A percentile compares a stretch with the other conserved stretches of the same genome.
Conservation (phyloP, 306 rosid species). For the Dryas drummondii region DNA sequence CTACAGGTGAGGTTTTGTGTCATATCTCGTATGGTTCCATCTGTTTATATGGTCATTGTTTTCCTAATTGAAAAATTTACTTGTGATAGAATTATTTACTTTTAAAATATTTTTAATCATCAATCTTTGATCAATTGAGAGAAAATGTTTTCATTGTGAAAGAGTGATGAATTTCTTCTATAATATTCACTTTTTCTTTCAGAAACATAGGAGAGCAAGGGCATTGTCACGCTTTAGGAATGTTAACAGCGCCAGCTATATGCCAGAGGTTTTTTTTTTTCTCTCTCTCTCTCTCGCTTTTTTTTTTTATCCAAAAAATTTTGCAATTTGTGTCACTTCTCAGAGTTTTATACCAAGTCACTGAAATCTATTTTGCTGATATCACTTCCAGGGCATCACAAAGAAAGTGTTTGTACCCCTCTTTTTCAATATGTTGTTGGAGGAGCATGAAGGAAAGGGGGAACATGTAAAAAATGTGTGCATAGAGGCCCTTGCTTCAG, state of each 20-base stretch:
- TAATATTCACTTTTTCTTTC: conserved; percentile 27
- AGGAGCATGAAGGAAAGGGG: conserved; percentile 62
- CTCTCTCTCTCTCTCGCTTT: neutral
- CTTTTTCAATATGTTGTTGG: conserved; percentile 75
- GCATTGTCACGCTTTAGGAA: conserved; percentile 70
- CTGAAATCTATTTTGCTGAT: conserved; percentile 30
- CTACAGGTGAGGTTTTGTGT: conserved; percentile 51
- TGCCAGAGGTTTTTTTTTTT: conserved; percentile 61
- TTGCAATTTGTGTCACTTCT: neutral
- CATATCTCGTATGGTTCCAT: neutral
- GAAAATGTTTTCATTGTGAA: neutral
- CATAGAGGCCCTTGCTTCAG: conserved; percentile 80
- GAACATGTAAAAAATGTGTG: conserved; percentile 81
- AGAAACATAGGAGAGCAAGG: conserved; percentile 84
- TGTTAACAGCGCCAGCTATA: conserved; percentile 41
- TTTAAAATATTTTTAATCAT: neutral
- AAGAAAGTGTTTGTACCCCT: conserved; percentile 75
- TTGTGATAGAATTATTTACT: neutral
- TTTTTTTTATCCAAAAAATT: neutral
- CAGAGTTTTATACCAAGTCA: conserved; percentile 16
- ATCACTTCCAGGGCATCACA: conserved; percentile 52
- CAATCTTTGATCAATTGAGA: neutral
- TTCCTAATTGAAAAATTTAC: neutral
- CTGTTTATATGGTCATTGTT: neutral
- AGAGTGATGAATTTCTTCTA: neutral